phyloP scores from a whole-genome alignment of 768 basidiomycete species.

The Leccinum uliginosum region DNA sequence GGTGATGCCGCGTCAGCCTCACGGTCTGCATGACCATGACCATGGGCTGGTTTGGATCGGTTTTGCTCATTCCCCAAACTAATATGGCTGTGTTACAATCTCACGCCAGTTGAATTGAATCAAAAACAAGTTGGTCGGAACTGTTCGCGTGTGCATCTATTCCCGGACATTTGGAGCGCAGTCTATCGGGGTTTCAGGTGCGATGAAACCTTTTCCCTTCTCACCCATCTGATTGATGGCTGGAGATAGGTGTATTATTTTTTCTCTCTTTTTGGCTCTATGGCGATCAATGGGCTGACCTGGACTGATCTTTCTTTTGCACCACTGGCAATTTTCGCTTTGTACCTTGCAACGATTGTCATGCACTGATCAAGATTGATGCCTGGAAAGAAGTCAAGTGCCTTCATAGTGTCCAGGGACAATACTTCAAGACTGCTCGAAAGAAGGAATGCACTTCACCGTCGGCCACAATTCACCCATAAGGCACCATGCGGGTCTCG shows the following conservation, averaged over 20 bases:
- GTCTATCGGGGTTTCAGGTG: not conserved
- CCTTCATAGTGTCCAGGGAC: not conserved
- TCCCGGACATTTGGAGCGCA: not conserved
- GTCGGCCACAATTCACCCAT: not conserved
- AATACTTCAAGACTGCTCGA: not conserved
- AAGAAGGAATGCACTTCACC: too few species aligned
- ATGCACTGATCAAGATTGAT: not conserved
- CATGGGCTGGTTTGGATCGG: slow-evolving; percentile 3
- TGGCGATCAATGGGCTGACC: not conserved
- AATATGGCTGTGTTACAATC: not conserved
- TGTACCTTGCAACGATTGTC: not conserved
- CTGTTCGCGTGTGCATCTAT: not conserved
- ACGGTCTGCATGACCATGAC: not conserved
- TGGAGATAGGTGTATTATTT: not conserved
- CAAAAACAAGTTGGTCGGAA: not conserved
- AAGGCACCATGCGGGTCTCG: too few species aligned
- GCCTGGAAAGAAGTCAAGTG: not conserved
- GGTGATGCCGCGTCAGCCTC: too few species aligned
- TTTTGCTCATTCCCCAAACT: slow-evolving; percentile 10
- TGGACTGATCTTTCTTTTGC: not conserved
- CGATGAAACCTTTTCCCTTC: not conserved
- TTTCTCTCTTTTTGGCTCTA: not conserved
- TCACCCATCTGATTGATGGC: not conserved
- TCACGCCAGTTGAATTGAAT: not conserved
- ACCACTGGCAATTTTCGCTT: too few species aligned